Evolutionary conservation across 257 asterid species (phyloP).

Genomic region (Avicennia marina): DNA sequence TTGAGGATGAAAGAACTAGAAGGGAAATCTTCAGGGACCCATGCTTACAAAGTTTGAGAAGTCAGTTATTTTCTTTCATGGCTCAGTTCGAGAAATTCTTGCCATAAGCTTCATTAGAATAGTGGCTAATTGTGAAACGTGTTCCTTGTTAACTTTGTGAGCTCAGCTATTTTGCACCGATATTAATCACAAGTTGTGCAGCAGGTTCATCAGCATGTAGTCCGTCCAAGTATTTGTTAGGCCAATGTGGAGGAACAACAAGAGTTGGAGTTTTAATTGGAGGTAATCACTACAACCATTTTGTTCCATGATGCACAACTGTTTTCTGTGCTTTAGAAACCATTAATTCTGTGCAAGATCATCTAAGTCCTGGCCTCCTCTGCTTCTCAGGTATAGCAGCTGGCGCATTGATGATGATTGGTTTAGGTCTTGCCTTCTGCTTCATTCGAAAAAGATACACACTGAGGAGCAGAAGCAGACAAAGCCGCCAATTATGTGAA

Average conservation of each 20-base stretch:
- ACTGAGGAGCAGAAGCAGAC: slow-evolving; percentile 33
- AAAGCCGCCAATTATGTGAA: slow-evolving; percentile 35
- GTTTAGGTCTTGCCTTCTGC: slow-evolving; percentile 46
- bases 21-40: too few relatives aligned
- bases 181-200: neutral
- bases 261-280: slow-evolving; percentile 49
- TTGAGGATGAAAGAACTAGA: too few relatives aligned
- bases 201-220: slow-evolving; percentile 38
- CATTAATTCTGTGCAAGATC: too few relatives aligned
- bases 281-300: slow-evolving; percentile 26
- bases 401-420: slow-evolving; percentile 58
- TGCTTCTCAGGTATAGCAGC: slow-evolving; percentile 48
- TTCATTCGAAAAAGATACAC: slow-evolving; percentile 40
- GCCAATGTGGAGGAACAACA: slow-evolving; percentile 59
- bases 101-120: too few relatives aligned
- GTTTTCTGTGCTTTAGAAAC: too few relatives aligned
- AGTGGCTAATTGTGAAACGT: too few relatives aligned
- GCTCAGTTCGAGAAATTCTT: too few relatives aligned
- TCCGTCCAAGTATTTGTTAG: slow-evolving; percentile 48
- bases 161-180: neutral
- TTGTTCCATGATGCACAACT: too few relatives aligned
- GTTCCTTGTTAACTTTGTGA: too few relatives aligned
- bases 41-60: too few relatives aligned
- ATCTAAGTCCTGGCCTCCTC: too few relatives aligned
- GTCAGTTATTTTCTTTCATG: too few relatives aligned